Percentiles rank a stretch among this genome's conserved stretches.
These are phyloP conservation scores for Globisporangium recalcitrans DNA, from an alignment of 352 stramenopile species.

Conservation along the genomic window DNA sequence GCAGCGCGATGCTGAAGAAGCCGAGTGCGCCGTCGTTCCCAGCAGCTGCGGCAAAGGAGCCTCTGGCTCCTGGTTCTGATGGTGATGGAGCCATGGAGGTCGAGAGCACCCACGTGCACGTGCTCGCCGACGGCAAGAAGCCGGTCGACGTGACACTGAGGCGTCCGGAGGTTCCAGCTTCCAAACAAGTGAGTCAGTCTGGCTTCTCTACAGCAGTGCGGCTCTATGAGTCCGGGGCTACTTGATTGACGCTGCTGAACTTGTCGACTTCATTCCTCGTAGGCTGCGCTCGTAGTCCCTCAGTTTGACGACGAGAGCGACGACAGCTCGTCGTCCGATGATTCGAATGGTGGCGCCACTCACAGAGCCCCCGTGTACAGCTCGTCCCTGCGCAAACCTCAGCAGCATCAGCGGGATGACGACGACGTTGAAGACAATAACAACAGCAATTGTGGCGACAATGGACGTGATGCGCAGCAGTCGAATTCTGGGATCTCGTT, in stretches of 20 bases:
- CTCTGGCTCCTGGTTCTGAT: neutral
- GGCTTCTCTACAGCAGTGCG: neutral
- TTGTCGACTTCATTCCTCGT: neutral
- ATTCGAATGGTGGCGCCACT: constrained; percentile 16
- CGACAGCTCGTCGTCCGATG: constrained; percentile 40
- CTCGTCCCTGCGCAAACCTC: constrained; percentile 4
- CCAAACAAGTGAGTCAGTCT: constrained; percentile 14
- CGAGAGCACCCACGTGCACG: constrained; percentile 38
- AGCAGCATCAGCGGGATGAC: constrained; percentile 7
- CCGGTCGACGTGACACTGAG: constrained; percentile 53
- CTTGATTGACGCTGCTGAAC: neutral
- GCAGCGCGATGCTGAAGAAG: constrained; percentile 8
- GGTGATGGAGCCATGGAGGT: constrained; percentile 32
- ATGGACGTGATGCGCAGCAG: neutral
- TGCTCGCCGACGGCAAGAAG: constrained; percentile 39
- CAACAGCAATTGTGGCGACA: constrained; percentile 1
- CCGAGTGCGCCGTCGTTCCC: constrained; percentile 7
- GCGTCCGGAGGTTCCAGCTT: constrained; percentile 4
- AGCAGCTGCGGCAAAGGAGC: neutral
- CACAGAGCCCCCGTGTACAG: constrained; percentile 1
- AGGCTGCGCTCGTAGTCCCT: constrained; percentile 48
- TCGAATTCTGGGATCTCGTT: constrained; percentile 7
- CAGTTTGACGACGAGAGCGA: constrained; percentile 58
- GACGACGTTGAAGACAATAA: constrained; percentile 24
- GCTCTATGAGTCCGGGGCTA: neutral